Evolutionary conservation across 805 yeast genomes (phyloP), one percentile per base, ranked within the genome.

Genomic region (Metschnikowia koreensis): DNA sequence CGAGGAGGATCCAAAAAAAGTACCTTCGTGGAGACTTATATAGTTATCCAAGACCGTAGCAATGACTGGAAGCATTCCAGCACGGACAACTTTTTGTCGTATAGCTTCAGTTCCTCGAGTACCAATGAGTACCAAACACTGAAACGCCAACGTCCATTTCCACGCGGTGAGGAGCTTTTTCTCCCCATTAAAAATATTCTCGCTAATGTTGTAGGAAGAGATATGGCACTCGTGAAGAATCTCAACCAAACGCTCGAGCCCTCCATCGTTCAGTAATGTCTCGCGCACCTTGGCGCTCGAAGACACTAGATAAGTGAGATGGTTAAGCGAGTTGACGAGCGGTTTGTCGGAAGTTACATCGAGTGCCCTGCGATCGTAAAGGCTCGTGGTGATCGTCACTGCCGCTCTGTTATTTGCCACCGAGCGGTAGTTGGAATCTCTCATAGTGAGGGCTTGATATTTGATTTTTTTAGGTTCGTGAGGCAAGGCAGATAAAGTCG

Each of bases 131-230:
- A 93, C 96, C 50, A 93, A 73, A 66, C 97, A 92, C 72, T 93
- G 99, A 64, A 94, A 84, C 0, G 97, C 89, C 49, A 93, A 73
- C 6, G 96, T 89, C 99, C 99, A 93, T 71, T 93, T 93, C 97
- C 97, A 93, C 0, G 96, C 92, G n/a, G 87, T 76, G 56, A 89
- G 74, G 27, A 84, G 79, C 53, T 72, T 75, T 55, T 64, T 68
- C 51, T 75, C 79, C 45, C 67, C 64, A 54, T 68, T 69, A 55
- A 69, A 66, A 31, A 69, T 65, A 51, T 60, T 66, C 47, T 69
- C 75, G 43, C 51, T 59, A 34, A 62, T 52, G 53, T 62, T 66
- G 53, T 61, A 67, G 7, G 69, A 64, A 42, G 66, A 58, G 58
- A 69, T 69, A 55, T 81, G 82, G 64, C 97, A 92, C 60, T 87